Base-by-base conservation (phyloP, 768 basidiomycete genomes). In the Tricholoma bakamatsutake region DNA sequence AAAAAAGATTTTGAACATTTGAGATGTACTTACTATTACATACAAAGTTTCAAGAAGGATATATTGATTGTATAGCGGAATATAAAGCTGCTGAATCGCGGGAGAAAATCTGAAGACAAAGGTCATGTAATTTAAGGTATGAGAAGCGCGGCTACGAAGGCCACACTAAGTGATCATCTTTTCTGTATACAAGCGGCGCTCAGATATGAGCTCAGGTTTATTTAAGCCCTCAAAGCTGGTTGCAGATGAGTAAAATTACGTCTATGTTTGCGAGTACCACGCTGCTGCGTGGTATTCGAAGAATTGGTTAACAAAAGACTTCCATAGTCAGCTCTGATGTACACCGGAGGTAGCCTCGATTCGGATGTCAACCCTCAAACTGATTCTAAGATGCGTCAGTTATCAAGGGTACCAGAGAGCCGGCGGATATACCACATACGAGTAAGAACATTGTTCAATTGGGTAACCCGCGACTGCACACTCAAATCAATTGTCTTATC, bases 401-500 rank as follows among this genome's bases (percentile, higher is more conserved):
- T 27, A 45, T 50, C 12, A 56, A 28, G 34, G 31, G 47, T 11
- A 27, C 17, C 56, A 53, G 5, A 24, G 21, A 55, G 27, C 33
- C 49, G 40, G 49, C 27, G 37, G 4, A 52, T 46, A 37, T 49
- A 45, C 8, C 17, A 76, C 90, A 61, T 71, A 92, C 93, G 84
- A 69, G 88, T 82, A 50, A 98, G 77, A 66, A 88, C 80, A 61
- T 82, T 83, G 81, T 98, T 98, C 68, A 98, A 83, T 74, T 94
- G 96, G 70, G 87, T 96, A 65, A 98, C 93, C 53, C 92, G 90
- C 33, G 92, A 93, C 49, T 85, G 87, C 54, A 96, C 94, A 63
- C 92, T 95, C 57, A 98, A 81, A 75, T 99, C 97, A 64, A 99
- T 89, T 52, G 93, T 93, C 80, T 96, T 96, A 79, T 98, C 97